Evolutionary conservation across 345 rosid genomes (phyloP), one percentile per base, ranked within the genome.

Genomic region (Populus nigra): DNA sequence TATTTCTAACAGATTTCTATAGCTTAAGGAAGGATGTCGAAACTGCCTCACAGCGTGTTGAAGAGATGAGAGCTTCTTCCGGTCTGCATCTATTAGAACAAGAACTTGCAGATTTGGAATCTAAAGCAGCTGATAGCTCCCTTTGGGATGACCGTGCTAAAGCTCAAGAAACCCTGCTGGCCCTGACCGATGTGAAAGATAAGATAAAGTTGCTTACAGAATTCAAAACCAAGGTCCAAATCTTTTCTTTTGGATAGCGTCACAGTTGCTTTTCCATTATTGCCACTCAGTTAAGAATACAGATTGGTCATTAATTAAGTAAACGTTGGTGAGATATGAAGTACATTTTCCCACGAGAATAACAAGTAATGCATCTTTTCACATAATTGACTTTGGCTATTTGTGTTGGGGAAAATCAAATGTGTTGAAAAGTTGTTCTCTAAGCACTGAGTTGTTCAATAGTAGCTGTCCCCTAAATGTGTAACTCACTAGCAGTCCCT

Each of bases 141-240:
- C 90, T 93, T 35, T 93, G 99, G 99, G 98, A 95, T 77, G 90
- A 95, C 76, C 92, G 89, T 79, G 82, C 86, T 75, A 77, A 78
- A 81, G 99, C 98, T 79, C 99, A 95, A 82, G 85, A 88, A 76
- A 92, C 88, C 41, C 94, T 95, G 43, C 73, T 77, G 35, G 87
- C 93, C 55, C 81, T 93, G 73, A 90, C 90, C 33, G 98, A 95
- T 84, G 91, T 89, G 76, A 93, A 93, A 82, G 92, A 93, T 55
- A 92, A 87, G 81, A 74, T 89, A 68, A 83, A 85, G 1, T 67
- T 84, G 76, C 93, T 95, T 29, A 77, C 81, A 18, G 96, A 89
- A 69, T 95, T 93, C 85, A 88, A 92, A 86, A 80, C 86, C 18
- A 89, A 88, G 97, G 99, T 76, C 78, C 71, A 36, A 47, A 45